Evolutionary conservation across 2,329 filamentous ascomycete genomes (phyloP), one percentile per base, ranked within the genome.

Genomic region (Exophiala lecanii-corni): DNA sequence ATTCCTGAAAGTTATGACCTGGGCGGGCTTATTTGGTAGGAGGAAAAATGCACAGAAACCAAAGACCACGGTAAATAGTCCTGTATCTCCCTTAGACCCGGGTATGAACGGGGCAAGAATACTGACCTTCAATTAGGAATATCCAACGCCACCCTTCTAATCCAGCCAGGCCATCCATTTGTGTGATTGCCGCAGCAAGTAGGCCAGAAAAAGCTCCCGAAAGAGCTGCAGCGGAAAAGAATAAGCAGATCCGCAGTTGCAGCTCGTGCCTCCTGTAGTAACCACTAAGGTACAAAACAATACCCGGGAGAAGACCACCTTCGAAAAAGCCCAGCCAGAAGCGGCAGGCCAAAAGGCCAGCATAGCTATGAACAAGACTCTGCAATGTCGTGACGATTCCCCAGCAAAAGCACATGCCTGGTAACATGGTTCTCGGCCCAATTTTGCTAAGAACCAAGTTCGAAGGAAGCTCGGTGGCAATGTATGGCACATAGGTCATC

Each of bases 371-470:
- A 1, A 69, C 67, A 3, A 74, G 56, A 4, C 71, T 70, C 64
- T 72, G 73, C 23, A 74, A 55, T 1, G 72, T 74, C 37, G 70
- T 67, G 1, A 74, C 68, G 39, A 68, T 58, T 0, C 72, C 71
- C 71, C 70, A 74, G 5, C 63, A 39, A 51, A 61, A 58, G 9
- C 58, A 39, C n/a, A 43, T 25, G 18, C 45, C 45, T 9, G 41
- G 45, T 7, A 43, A 28, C 19, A 39, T 9, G 9, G 15, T 33
- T 9, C 39, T 33, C 2, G 38, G 36, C 9, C 41, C 41, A 13
- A 42, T 20, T 55, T 81, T 82, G 39, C 82, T 63, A 6, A 83
- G 65, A 0, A 84, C 62, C 9, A 40, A 18, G 52, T 84, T 83
- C 49, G 75, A 78, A 2, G 80, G 80, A 7, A 83, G 61, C 54